These are phyloP conservation scores for Choanephora cucurbitarum DNA, from an alignment of 371 early-diverging fungal genomes.

Conservation along the genomic window DNA sequence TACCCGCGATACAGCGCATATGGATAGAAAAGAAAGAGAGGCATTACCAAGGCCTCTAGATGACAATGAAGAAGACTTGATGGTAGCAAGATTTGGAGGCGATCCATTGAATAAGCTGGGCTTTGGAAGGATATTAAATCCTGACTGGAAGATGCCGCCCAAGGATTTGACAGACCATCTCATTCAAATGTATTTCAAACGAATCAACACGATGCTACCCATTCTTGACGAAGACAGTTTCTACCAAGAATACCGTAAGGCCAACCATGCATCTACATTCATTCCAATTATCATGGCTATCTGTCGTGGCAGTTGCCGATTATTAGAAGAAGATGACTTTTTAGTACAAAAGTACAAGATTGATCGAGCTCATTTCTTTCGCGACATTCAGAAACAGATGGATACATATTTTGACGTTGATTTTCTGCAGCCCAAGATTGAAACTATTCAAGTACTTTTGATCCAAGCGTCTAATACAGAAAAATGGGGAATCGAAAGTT, in stretches of 20 bases:
- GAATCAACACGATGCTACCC: constrained; percentile 32
- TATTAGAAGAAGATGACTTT: constrained; percentile 27
- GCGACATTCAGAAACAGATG: constrained; percentile 14
- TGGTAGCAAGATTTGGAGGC: constrained; percentile 22
- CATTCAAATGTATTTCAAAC: constrained; percentile 33
- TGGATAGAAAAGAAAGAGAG: constrained; percentile 8
- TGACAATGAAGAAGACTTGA: constrained; percentile 32
- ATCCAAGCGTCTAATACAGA: constrained; percentile 21
- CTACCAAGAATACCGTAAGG: constrained; percentile 26
- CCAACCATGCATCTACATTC: neutral
- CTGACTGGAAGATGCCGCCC: constrained; percentile 37
- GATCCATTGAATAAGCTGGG: constrained; percentile 8
- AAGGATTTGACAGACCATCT: constrained; percentile 32
- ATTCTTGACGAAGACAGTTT: constrained; percentile 44
- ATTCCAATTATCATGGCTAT: constrained; percentile 25
- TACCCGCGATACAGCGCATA: constrained; percentile 10
- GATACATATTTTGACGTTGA: constrained; percentile 23
- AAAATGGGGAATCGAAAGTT: constrained; percentile 35
- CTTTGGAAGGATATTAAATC: constrained; percentile 10
- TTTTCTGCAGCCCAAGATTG: constrained; percentile 33
- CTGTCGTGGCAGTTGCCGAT: constrained; percentile 24
- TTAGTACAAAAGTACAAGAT: constrained; percentile 27
- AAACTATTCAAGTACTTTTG: constrained; percentile 35
- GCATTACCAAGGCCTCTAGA: constrained; percentile 20
- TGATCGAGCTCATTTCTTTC: constrained; percentile 15